Evolutionary conservation across 108 stramenopile genomes (phyloP), one percentile per base, ranked within the genome.

Genomic region (Mediolabrus comicus): DNA sequence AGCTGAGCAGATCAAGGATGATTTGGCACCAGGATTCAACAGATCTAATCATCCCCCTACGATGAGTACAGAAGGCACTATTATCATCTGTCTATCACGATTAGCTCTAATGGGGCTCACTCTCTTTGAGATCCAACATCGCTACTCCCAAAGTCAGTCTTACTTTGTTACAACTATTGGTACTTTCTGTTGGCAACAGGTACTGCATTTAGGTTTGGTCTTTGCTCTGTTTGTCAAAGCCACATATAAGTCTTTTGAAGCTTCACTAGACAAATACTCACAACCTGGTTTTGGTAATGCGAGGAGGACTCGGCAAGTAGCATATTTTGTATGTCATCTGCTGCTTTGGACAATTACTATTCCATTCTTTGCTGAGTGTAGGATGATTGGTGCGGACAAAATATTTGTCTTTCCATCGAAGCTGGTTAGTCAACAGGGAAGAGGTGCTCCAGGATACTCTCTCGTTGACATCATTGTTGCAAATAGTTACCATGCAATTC

Each of bases 351-450:
- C 54, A 60, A 27, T 34, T 8, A 49, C 64, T 25, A 54, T 77
- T 49, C 75, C 75, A 7, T 14, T 77, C 34, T 77, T 57, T 46
- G 38, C 30, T 7, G 36, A 69, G 30, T 69, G 75, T 26, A 38
- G 16, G 7, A 8, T 3, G 3, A 27, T 26, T n/a, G 29, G 41
- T 19, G 3, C 57, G 28, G n/a, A 35, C 19, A 14, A 41, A 17
- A 7, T 49, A 22, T 49, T 17, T 57, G 9, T 19, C 32, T 57
- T 46, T 31, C 34, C 25, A 63, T 16, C 43, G 43, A 55, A 53
- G 65, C 31, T 30, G 67, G 58, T 52, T 41, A 56, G 54, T 57
- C 63, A 57, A 32, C 27, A 35, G n/a, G 43, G 38, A 38, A 39
- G 31, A 29, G 25, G 5, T 31, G 2, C 51, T 12, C 1, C 27